These are phyloP conservation scores for Monilinia fructicola DNA, from an alignment of 2,329 filamentous ascomycete species.

Conservation along the genomic window DNA sequence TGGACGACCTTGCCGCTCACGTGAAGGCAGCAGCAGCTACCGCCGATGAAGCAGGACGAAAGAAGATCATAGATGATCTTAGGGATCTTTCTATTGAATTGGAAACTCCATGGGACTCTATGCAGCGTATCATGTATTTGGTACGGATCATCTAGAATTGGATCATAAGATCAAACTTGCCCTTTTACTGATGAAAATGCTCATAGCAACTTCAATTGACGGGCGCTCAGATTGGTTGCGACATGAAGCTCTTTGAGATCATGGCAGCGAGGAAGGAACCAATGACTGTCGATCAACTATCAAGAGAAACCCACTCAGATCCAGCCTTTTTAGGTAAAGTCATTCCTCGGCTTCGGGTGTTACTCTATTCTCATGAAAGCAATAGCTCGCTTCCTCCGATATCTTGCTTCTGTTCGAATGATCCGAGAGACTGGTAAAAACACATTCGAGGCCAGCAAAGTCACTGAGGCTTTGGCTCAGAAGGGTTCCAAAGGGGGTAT, in stretches of 20 bases:
- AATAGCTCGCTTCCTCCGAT: constrained; percentile 13
- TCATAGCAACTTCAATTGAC: constrained; percentile 19
- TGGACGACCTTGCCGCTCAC: constrained; percentile 5
- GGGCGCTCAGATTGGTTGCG: constrained; percentile 15
- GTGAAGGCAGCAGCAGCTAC: constrained; percentile 11
- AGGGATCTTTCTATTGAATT: constrained; percentile 20
- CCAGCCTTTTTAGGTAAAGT: constrained; percentile 12
- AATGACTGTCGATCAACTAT: constrained; percentile 5
- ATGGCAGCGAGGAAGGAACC: constrained; percentile 2
- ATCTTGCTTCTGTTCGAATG: constrained; percentile 21
- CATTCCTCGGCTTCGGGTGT: not conserved
- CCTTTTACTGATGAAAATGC: not conserved
- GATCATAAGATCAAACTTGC: not conserved
- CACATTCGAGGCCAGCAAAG: constrained; percentile 8
- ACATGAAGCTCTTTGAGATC: constrained; percentile 18
- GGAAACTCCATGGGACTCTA: constrained; percentile 22
- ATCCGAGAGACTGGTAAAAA: constrained; percentile 17
- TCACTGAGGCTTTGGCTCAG: constrained; percentile 8
- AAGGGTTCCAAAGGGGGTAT: not conserved
- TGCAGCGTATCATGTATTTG: constrained; percentile 22
- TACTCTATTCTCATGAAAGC: not conserved
- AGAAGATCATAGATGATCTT: constrained; percentile 18
- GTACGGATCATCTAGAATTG: not conserved
- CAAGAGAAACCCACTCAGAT: constrained; percentile 10
- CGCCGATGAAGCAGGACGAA: constrained; percentile 16